Evolutionary conservation across 352 stramenopile species (phyloP), one percentile per base, ranked within the genome.

Genomic region (Nothophytophthora sp.): DNA sequence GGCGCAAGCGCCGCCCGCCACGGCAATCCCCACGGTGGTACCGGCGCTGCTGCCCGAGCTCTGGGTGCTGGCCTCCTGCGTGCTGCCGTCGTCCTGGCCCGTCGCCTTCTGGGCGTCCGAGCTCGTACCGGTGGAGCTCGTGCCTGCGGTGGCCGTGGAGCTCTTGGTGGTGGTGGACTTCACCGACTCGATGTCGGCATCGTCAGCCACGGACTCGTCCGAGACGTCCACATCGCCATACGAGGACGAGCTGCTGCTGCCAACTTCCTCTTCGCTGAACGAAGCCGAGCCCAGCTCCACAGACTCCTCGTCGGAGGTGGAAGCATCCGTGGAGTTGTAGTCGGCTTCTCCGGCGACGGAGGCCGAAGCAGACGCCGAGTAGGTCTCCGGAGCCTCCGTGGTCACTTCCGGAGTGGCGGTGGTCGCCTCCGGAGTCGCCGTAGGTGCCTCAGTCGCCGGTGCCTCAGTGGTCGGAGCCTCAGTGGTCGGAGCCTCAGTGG

Each of bases 11-110:
- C 63, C 69, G 23, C 54, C 39, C 8, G 49, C 60, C 13, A 81
- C 47, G 12, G 76, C 63, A 12, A 73, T 23, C 8, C 61, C 64
- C 22, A 62, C 62, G 3, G 50, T 34, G 1, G 66, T 57, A 27
- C 22, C 18, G 19, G 38, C 41, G 27, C 34, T 43, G 24, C 18
- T 30, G 18, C 13, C 12, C 7, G 5, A 13, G 33, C 50, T 72
- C 60, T 88, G 73, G 16, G 57, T 80, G 58, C 79, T 90, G 34
- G 60, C 63, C 28, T 71, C 38, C 16, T 68, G 55, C 9, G 64
- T 63, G 24, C 29, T 55, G 40, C 52, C 42, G 18, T 55, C 44
- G 52, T 40, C 50, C 13, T 56, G 52, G 42, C 63, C 63, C 13
- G 49, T 45, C 36, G 57, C 27, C 37, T 58, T 54, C 46, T 71